phyloP scores from a whole-genome alignment of 352 stramenopile genomes.

The Globisporangium spinosum region DNA sequence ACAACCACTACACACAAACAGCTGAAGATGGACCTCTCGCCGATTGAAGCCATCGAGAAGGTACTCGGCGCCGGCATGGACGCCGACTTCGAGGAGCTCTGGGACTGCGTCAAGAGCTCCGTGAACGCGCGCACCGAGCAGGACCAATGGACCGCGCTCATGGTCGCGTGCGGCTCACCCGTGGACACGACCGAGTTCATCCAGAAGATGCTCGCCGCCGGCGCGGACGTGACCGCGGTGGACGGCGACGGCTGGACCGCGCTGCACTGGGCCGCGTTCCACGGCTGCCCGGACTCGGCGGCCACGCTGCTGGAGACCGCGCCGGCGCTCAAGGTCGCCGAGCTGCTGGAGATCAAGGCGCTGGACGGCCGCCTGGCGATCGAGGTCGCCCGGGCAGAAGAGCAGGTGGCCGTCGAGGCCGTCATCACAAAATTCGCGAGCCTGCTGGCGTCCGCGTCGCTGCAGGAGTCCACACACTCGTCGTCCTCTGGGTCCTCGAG shows the following conservation, averaged over 20 bases:
- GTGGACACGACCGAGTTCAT: constrained; percentile 82
- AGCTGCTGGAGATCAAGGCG: constrained; percentile 52
- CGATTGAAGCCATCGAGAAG: constrained; percentile 61
- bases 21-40: constrained; percentile 25
- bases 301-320: constrained; percentile 49
- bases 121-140: constrained; percentile 72
- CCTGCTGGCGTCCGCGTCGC: constrained; percentile 7
- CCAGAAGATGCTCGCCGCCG: constrained; percentile 49
- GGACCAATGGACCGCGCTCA: constrained; percentile 76
- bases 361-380: constrained; percentile 57
- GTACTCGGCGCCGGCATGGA: constrained; percentile 62
- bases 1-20: neutral
- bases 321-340: constrained; percentile 30
- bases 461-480: neutral
- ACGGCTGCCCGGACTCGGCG: constrained; percentile 67
- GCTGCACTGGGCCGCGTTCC: constrained; percentile 83
- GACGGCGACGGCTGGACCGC: constrained; percentile 81
- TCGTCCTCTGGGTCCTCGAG: neutral
- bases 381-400: constrained; percentile 63
- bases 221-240: constrained; percentile 53
- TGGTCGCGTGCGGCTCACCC: constrained; percentile 78
- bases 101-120: constrained; percentile 51
- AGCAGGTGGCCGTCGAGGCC: constrained; percentile 64
- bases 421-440: constrained; percentile 48
- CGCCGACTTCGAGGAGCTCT: constrained; percentile 75